phyloP scores from a whole-genome alignment of 176 grass and related monocot genomes.

The Oryza meridionalis region DNA sequence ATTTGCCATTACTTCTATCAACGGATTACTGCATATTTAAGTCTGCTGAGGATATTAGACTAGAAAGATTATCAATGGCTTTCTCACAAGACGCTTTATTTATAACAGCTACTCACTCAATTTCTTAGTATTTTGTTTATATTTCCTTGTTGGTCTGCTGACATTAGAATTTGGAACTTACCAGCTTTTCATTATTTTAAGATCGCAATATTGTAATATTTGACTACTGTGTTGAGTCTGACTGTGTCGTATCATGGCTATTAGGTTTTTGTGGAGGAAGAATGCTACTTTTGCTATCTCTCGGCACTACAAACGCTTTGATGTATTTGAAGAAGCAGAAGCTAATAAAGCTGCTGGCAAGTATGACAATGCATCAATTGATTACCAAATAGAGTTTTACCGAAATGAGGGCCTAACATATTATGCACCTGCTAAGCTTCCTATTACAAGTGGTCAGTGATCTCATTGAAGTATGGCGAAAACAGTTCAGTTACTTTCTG shows the following conservation, averaged over 20 bases:
- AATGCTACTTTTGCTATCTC: conserved; percentile 85
- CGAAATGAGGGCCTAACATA: conserved; percentile 82
- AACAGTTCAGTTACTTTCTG: not conserved
- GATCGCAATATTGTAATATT: not conserved
- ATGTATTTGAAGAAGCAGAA: conserved; percentile 97
- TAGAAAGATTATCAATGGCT: not conserved
- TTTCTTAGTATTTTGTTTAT: not conserved
- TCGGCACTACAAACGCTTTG: conserved; percentile 93
- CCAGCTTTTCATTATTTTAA: not conserved
- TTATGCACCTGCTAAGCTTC: conserved; percentile 86
- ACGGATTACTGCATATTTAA: not conserved
- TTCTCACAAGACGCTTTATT: not conserved
- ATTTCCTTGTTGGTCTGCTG: not conserved
- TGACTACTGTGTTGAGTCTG: not conserved
- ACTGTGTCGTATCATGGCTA: conserved; percentile 9
- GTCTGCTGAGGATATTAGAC: not conserved
- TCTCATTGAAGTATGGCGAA: conserved; percentile 9
- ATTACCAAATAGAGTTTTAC: conserved; percentile 96
- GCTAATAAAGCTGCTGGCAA: conserved; percentile 99
- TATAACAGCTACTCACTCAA: not conserved
- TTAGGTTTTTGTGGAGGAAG: conserved; percentile 95
- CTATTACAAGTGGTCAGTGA: conserved; percentile 88
- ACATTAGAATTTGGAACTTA: not conserved
- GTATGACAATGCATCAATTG: conserved; percentile 88
- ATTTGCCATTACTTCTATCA: not conserved